phyloP scores from a whole-genome alignment of 768 basidiomycete genomes.

The Rhodotorula kratochvilovae region DNA sequence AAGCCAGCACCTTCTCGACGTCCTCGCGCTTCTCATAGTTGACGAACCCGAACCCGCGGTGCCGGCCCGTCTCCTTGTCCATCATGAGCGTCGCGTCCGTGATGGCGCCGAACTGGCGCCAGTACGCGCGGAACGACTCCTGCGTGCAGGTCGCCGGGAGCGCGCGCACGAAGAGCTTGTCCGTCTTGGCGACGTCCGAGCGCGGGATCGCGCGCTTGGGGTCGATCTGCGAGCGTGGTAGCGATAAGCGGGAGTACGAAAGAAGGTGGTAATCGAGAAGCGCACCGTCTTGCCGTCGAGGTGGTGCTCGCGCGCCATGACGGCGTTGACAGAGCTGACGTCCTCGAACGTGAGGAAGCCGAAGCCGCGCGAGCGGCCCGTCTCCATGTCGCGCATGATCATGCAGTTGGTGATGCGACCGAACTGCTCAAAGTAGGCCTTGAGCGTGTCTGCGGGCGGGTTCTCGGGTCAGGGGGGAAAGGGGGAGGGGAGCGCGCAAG shows the following conservation, averaged over 20 bases:
- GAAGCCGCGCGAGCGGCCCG: conserved; percentile 91
- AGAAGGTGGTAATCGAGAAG: conserved; percentile 28
- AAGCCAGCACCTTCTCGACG: conserved; percentile 80
- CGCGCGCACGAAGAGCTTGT: conserved; percentile 91
- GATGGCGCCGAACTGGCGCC: conserved; percentile 88
- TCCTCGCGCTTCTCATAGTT: conserved; percentile 84
- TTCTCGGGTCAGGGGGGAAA: not conserved
- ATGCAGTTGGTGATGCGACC: conserved; percentile 96
- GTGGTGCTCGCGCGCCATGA: conserved; percentile 90
- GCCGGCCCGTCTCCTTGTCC: conserved; percentile 87
- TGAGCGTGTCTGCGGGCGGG: conserved; percentile 46
- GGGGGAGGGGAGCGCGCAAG: conserved; percentile 61
- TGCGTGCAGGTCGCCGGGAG: conserved; percentile 86
- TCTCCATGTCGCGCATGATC: conserved; percentile 89
- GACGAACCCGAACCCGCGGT: conserved; percentile 97
- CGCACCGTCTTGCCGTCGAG: conserved; percentile 96
- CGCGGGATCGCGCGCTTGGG: conserved; percentile 98
- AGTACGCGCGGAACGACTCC: conserved; percentile 87
- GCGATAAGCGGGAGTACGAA: not conserved
- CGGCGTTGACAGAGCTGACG: conserved; percentile 84
- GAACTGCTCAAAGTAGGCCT: conserved; percentile 87
- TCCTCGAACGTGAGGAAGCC: conserved; percentile 96
- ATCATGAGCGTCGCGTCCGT: conserved; percentile 99
- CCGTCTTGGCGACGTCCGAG: conserved; percentile 75
- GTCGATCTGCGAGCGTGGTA: conserved; percentile 66